Evolutionary conservation across 208 protist species (phyloP), one percentile per base, ranked within the genome.

Genomic region (Crithidia expoeki): DNA sequence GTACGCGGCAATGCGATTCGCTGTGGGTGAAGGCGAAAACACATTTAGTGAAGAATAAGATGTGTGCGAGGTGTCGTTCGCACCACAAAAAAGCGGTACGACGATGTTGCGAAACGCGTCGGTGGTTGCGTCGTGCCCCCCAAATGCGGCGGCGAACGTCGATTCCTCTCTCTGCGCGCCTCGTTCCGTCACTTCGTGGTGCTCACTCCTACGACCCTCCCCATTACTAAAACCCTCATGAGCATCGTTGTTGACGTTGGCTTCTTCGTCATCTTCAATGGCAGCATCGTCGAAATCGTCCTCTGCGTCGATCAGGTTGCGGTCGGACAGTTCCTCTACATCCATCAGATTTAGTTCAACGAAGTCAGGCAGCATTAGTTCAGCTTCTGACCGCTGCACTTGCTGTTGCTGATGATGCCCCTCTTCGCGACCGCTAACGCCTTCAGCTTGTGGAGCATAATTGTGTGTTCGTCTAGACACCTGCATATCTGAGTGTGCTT

Each of bases 271-370:
- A 17, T 40, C 57, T 32, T 44, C 55, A 30, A 7, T 21, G 9
- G 27, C 57, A 33, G 2, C 23, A 17, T 62, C 38, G 38, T 46
- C 38, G 33, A n/a, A n/a, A n/a, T 64, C 58, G 33, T 64, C 58
- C 14, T 64, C 58, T 1, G 58, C 58, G 23, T 52, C 38, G 7
- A 64, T 30, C 7, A 64, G 4, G 28, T 64, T 44, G n/a, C 58
- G 58, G 25, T 64, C 58, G 3, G 58, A 64, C 27, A 64, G 23
- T 28, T 50, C 58, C 27, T 64, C 58, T 27, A 64, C 58, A 19
- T 64, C 58, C 30, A 28, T 27, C 42, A 52, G 9, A 2, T 52
- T 10, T 28, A 38, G 17, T 3, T 52, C 38, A n/a, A 14, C 42
- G 23, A 14, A 38, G 17, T 11, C 17, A 6, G n/a, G n/a, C n/a